These are phyloP conservation scores for Nyctanthes arbortristis DNA, from an alignment of 257 asterid genomes.

Conservation along the genomic window DNA sequence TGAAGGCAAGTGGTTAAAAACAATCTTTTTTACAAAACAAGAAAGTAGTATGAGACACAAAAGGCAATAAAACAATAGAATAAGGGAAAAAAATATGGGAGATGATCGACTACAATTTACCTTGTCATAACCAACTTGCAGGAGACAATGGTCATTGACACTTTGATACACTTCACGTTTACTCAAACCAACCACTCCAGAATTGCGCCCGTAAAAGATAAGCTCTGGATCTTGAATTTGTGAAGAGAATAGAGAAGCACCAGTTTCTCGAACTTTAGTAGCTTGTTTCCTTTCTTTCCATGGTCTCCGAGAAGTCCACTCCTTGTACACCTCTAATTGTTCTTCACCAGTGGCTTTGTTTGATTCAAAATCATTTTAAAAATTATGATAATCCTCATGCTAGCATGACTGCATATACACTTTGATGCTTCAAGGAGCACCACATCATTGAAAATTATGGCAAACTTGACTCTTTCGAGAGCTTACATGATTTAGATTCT, in stretches of 20 bases:
- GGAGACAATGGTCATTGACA: slow-evolving; percentile 36
- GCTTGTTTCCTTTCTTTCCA: slow-evolving; percentile 85
- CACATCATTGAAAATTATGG: slow-evolving; percentile 1
- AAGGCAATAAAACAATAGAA: slow-evolving; percentile 5
- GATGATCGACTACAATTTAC: slow-evolving; percentile 26
- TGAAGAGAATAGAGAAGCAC: slow-evolving; percentile 32
- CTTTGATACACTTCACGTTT: slow-evolving; percentile 50
- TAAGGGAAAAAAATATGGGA: neutral
- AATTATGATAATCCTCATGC: slow-evolving; percentile 15
- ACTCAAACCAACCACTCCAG: slow-evolving; percentile 84
- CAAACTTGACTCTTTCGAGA: slow-evolving; percentile 19
- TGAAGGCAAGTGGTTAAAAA: neutral
- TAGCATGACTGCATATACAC: slow-evolving; percentile 11
- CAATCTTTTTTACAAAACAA: neutral
- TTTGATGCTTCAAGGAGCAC: slow-evolving; percentile 14
- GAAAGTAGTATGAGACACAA: slow-evolving; percentile 3
- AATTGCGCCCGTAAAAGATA: slow-evolving; percentile 66
- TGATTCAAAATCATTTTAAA: slow-evolving; percentile 5
- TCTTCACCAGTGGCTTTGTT: slow-evolving; percentile 36
- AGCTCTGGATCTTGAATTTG: slow-evolving; percentile 76
- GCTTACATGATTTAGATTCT: slow-evolving; percentile 43
- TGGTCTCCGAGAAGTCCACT: slow-evolving; percentile 73
- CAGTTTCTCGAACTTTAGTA: slow-evolving; percentile 49
- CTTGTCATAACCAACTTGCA: slow-evolving; percentile 78
- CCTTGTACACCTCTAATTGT: slow-evolving; percentile 47